phyloP scores from a whole-genome alignment of 2,329 filamentous ascomycete species.

The Sclerotiophoma versabilis region DNA sequence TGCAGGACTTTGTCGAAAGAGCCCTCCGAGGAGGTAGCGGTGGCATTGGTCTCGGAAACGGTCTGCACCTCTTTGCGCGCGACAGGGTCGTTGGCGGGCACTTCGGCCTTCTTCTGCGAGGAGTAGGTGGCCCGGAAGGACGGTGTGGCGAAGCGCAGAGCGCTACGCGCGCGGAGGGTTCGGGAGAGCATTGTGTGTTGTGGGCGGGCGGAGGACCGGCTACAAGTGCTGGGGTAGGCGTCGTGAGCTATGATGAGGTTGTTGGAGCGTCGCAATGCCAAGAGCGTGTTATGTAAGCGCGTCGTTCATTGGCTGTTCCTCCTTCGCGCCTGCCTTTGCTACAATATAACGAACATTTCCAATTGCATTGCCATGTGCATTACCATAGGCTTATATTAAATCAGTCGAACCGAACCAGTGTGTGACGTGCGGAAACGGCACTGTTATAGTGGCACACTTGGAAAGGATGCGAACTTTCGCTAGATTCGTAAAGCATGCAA shows the following conservation, averaged over 20 bases:
- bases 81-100: conserved; percentile 72
- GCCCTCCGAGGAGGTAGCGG: conserved; percentile 59
- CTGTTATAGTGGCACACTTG: too few species aligned
- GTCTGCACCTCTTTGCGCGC: conserved; percentile 56
- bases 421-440: too few species aligned
- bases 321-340: too few species aligned
- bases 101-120: conserved; percentile 51
- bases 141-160: conserved; percentile 33
- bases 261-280: conserved; percentile 7
- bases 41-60: conserved; percentile 68
- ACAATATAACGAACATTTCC: too few species aligned
- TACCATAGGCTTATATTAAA: too few species aligned
- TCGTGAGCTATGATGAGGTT: conserved; percentile 17
- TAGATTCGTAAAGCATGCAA: too few species aligned
- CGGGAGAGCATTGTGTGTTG: conserved; percentile 34
- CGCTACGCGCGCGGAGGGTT: conserved; percentile 38
- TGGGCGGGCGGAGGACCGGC: conserved; percentile 8
- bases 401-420: too few species aligned
- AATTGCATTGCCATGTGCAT: too few species aligned
- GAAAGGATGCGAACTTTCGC: too few species aligned
- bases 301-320: conserved; percentile 1
- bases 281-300: conserved; percentile 15
- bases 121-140: conserved; percentile 35
- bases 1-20: conserved; percentile 61
- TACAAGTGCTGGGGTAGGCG: conserved; percentile 2